Base-by-base conservation (phyloP, 2,329 filamentous ascomycete species). In the Paecilomyces sp. region DNA sequence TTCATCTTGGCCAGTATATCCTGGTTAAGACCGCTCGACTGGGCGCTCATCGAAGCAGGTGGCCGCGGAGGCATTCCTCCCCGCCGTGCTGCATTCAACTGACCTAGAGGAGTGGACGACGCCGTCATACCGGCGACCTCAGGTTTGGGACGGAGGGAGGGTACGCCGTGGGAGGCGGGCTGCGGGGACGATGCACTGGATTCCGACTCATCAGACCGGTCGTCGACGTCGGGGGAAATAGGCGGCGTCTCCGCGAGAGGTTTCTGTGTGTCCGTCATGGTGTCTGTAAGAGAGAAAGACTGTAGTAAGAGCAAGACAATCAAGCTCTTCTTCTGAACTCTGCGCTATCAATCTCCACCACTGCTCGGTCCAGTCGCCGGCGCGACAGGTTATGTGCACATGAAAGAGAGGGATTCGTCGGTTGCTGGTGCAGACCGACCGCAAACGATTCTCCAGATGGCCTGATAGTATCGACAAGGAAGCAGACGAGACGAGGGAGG, bases 61-160 rank as follows among this genome's bases (percentile, higher is more conserved):
- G 65, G 67, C 15, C 68, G 72, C 36, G 65, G 61, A 60, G 18
- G 67, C 61, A 24, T 64, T 63, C n/a, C 67, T 31, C 70, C 72
- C 67, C 84, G 79, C 64, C 86, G 79, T 47, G 85, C 86, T 55
- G 85, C 84, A 73, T 88, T 91, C 68, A 96, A 79, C 60, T 90
- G 84, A 50, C 91, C 91, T 3, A 92, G 80, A 50, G 90, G 87
- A 30, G 89, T 94, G n/a, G 92, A 96, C n/a, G 87, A 92, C 6
- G 88, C 78, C 59, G 85, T 90, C 85, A 96, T 92, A 60, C 67
- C 64, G 1, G 62, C n/a, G 30, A 63, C 55, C 59, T 73, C 67
- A 53, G 61, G 63, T 13, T 64, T 63, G 9, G 68, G 63, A 6
- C 67, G 67, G 12, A 73, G 62, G 24, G 71, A 63, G 13, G 71